Evolutionary conservation across 208 protist species (phyloP), one percentile per base, ranked within the genome.

Genomic region (Leishmania arabica): DNA sequence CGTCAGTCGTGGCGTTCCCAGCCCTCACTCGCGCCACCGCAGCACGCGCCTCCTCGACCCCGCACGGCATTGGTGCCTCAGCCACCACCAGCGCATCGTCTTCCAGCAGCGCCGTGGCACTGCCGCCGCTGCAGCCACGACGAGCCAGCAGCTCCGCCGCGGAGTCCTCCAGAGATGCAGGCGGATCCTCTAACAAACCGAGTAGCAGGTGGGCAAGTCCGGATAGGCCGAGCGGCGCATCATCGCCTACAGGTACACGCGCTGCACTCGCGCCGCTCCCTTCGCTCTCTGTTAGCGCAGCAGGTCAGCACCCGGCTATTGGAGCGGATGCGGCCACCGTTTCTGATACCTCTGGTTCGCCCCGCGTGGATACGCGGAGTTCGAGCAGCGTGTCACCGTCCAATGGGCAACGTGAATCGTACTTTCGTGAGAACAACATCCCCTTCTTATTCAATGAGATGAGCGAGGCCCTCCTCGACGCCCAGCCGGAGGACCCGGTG

Each of bases 401-500:
- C 24, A 54, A 51, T 40, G 64, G 9, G 27, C 71, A 77, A 51
- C 64, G 75, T 31, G 72, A 80, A 42, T 49, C 42, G 31, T 89
- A 86, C 79, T 85, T 89, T 51, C 85, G 80, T 40, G 56, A 79
- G 8, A 79, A 84, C 53, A 37, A 74, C 24, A 80, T 89, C 53
- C 90, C 91, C 0, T 66, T 70, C 9, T 83, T 97, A 11, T 92
- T 97, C 66, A 89, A 95, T 58, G 86, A 85, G 54, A 78, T 97
- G 40, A 90, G 85, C 21, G 71, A 71, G 34, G 86, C 85, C 34
- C 75, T 97, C 3, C 69, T 96, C 51, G 77, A 82, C 4, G 86
- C 89, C 11, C 82, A 76, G 31, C 94, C 94, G 19, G 85, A 82
- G 62, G 81, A 94, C 73, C 86, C 91, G 9, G 84, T 94, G 0